Evolutionary conservation across 1,139 yeast genomes (phyloP).

Genomic region (Blastobotrys apis): DNA sequence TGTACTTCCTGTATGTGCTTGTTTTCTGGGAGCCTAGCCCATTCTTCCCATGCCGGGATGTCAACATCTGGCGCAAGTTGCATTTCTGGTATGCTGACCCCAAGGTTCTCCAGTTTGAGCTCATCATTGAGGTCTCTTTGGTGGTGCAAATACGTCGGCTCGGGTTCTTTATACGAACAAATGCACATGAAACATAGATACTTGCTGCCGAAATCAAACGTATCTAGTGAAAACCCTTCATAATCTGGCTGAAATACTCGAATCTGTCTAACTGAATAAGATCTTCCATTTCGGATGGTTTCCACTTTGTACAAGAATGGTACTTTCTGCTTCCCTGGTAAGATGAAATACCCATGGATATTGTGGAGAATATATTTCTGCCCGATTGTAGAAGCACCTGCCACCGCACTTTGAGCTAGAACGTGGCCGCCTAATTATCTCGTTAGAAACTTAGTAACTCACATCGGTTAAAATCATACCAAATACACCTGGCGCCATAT

Average conservation of each 20-base stretch:
- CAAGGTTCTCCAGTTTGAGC: conserved; percentile 16
- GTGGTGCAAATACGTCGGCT: conserved; percentile 22
- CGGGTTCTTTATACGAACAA: conserved; percentile 30
- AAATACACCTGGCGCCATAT: conserved; percentile 31
- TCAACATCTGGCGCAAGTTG: conserved; percentile 33
- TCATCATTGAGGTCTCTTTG: conserved; percentile 24
- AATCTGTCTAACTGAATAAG: conserved; percentile 30
- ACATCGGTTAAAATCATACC: conserved; percentile 18
- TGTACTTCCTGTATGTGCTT: conserved; percentile 24
- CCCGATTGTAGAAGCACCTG: conserved; percentile 29
- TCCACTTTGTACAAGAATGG: conserved; percentile 34
- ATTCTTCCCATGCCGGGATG: conserved; percentile 24
- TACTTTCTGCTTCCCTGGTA: conserved; percentile 30
- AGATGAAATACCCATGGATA: conserved; percentile 33
- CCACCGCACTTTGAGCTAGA: conserved; percentile 30
- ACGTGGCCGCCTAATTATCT: conserved; percentile 31
- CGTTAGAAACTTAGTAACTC: background rate
- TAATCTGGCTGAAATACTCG: conserved; percentile 30
- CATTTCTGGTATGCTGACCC: conserved; percentile 19
- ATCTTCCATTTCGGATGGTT: conserved; percentile 29
- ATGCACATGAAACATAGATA: conserved; percentile 28
- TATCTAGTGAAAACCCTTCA: conserved; percentile 15
- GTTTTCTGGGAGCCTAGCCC: conserved; percentile 20
- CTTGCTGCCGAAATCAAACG: conserved; percentile 22
- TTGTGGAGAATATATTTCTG: conserved; percentile 20